phyloP scores from a whole-genome alignment of 78 protist genomes.

The Guillardia theta region DNA sequence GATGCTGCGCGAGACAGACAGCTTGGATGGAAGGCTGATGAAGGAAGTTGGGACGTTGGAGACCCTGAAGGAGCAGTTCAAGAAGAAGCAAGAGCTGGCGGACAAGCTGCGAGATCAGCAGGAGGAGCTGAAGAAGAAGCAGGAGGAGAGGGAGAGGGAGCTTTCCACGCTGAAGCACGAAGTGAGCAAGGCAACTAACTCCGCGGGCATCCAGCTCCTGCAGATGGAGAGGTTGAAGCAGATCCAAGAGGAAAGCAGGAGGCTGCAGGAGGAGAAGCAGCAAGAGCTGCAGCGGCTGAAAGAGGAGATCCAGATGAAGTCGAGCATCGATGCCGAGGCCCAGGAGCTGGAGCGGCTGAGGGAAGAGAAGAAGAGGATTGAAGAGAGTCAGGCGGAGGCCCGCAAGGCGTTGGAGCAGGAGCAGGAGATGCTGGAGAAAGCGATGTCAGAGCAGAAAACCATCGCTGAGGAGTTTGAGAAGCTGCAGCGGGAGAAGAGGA shows the following conservation, averaged over 20 bases:
- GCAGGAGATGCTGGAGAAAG: neutral
- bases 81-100: neutral
- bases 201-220: constrained; percentile 11
- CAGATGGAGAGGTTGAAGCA: neutral
- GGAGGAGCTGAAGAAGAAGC: neutral
- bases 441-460: neutral
- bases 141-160: neutral
- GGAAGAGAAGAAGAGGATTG: neutral
- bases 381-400: neutral
- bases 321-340: neutral
- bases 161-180: neutral
- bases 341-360: neutral
- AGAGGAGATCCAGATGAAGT: neutral
- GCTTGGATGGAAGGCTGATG: neutral
- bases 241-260: neutral
- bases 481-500: neutral
- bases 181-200: neutral
- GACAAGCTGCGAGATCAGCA: neutral
- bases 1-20: neutral
- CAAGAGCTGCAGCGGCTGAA: neutral
- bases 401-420: too few relatives aligned
- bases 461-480: neutral
- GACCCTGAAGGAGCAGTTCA: neutral
- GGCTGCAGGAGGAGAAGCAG: constrained; percentile 13
- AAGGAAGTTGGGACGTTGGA: too few relatives aligned